Evolutionary conservation across 495 filamentous ascomycete genomes (phyloP).

Genomic region (Penicillium lividum): DNA sequence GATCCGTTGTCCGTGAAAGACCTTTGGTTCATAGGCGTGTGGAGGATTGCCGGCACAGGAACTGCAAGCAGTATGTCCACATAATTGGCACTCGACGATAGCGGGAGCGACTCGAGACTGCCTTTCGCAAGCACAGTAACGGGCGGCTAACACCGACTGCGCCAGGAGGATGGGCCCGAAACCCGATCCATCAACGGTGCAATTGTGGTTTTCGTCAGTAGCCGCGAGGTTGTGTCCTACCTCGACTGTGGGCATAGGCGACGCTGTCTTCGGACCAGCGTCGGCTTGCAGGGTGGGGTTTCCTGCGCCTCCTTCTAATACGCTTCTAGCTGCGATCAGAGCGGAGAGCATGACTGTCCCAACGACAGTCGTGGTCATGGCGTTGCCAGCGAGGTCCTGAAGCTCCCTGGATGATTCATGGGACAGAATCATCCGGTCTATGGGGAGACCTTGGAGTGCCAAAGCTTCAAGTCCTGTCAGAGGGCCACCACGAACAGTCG

Average conservation of each 20-base stretch:
- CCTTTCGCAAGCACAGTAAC: conserved; percentile 58
- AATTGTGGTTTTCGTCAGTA: not conserved
- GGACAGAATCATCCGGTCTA: conserved; percentile 61
- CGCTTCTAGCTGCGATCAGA: conserved; percentile 45
- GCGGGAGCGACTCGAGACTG: conserved; percentile 34
- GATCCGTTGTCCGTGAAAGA: conserved; percentile 28
- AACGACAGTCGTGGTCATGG: conserved; percentile 78
- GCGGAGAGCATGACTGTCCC: conserved; percentile 60
- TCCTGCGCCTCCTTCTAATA: conserved; percentile 28
- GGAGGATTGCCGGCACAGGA: conserved; percentile 57
- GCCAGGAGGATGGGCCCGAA: not conserved
- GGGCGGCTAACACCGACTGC: conserved; percentile 1
- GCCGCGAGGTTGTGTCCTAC: not conserved
- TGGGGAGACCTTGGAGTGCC: conserved; percentile 69
- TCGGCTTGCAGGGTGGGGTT: not conserved
- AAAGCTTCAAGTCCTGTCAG: conserved; percentile 68
- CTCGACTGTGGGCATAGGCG: not conserved
- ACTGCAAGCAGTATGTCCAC: conserved; percentile 57
- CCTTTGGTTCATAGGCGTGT: conserved; percentile 47
- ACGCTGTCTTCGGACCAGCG: not conserved
- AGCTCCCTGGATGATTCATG: conserved; percentile 64
- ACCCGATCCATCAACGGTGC: not conserved
- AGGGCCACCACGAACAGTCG: conserved; percentile 62
- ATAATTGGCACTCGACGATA: conserved; percentile 53
- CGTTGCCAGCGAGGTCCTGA: conserved; percentile 78